A percentile compares a stretch with the other conserved stretches of the same genome.
Conservation (phyloP, 1,139 yeast genomes). For the Yamadazyma sp. region DNA sequence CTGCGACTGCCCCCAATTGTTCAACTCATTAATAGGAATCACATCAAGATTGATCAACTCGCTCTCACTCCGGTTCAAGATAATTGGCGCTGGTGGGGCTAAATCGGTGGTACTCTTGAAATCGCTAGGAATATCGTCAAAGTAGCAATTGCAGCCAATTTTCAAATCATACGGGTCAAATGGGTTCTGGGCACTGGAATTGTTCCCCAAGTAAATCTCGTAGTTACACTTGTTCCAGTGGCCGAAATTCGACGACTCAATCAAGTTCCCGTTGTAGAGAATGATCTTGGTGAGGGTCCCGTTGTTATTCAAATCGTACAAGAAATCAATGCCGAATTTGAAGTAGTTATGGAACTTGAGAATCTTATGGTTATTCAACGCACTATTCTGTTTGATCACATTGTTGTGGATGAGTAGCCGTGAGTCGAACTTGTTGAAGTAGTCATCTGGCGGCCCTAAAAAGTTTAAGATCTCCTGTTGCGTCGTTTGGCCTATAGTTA, state of each 20-base stretch:
- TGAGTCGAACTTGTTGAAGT: slow-evolving; percentile 48
- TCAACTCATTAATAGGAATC: slow-evolving; percentile 18
- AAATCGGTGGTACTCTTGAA: slow-evolving; percentile 14
- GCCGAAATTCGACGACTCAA: slow-evolving; percentile 48
- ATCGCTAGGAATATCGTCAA: slow-evolving; percentile 29
- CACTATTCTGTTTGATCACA: slow-evolving; percentile 13
- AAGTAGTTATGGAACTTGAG: slow-evolving; percentile 57
- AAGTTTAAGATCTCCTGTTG: slow-evolving; percentile 49
- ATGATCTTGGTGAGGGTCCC: slow-evolving; percentile 31
- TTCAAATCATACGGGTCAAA: slow-evolving; percentile 14
- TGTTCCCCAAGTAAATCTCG: slow-evolving; percentile 22
- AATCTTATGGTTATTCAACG: slow-evolving; percentile 7
- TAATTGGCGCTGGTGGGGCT: slow-evolving; percentile 32
- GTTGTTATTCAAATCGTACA: slow-evolving; percentile 40
- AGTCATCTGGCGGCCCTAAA: slow-evolving; percentile 60
- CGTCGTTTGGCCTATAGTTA: slow-evolving; percentile 41
- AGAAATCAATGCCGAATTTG: slow-evolving; percentile 51
- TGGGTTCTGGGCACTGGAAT: slow-evolving; percentile 6
- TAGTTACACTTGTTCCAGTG: slow-evolving; percentile 51
- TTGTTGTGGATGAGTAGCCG: slow-evolving; percentile 42
- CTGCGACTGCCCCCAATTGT: slow-evolving; percentile 55
- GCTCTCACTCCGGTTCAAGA: slow-evolving; percentile 51
- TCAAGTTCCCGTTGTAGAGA: slow-evolving; percentile 50
- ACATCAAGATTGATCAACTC: slow-evolving; percentile 43
- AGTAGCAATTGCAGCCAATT: slow-evolving; percentile 32